Base-by-base conservation (phyloP, 352 stramenopile species). In the Phytophthora agathidicida region DNA sequence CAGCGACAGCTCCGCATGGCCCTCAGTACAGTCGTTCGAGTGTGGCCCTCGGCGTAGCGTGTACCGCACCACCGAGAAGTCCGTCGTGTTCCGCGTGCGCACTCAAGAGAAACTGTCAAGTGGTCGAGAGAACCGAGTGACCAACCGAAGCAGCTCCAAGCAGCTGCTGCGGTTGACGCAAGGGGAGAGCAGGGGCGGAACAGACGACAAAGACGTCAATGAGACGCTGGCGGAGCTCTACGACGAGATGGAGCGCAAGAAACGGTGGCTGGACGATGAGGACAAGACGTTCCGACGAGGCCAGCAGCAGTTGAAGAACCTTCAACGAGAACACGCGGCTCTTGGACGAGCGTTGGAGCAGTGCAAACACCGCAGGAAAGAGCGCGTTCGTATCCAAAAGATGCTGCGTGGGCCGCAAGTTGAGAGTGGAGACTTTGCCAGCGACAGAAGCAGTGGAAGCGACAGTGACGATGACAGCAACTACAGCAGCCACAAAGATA, bases 291-390 rank as follows among this genome's bases (percentile, higher is more conserved):
- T 83, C 13, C 33, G 45, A 8, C 42, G 38, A 7, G 74, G 79
- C 3, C 64, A 68, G 11, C 60, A 72, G 6, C 55, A 37, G 3
- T 23, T 83, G 2, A 23, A 53, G 6, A 60, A 70, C 23, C 57
- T 81, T 4, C 52, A 84, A 36, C 48, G 53, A 16, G 68, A 88
- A 38, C 57, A 83, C 49, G 72, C 66, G 7, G 48, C 46, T 16
- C 66, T 89, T 31, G 65, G 83, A 35, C 37, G 41, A 0, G 59
- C 60, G 14, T 48, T 77, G 32, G 68, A 87, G 43, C 51, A 82
- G 35, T 79, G 71, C 35, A 66, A 77, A 13, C 50, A 60, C 9
- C 66, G 61, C 9, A 59, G 69, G 20, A 70, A 74, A 6, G 66
- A 81, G 51, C 50, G 55, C 26, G 50, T 73, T 16, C 60, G 65